Percentiles rank a stretch among this genome's conserved stretches.
These are phyloP conservation scores for Colletotrichum sansevieriae DNA, from an alignment of 2,329 filamentous ascomycete species.

Conservation along the genomic window DNA sequence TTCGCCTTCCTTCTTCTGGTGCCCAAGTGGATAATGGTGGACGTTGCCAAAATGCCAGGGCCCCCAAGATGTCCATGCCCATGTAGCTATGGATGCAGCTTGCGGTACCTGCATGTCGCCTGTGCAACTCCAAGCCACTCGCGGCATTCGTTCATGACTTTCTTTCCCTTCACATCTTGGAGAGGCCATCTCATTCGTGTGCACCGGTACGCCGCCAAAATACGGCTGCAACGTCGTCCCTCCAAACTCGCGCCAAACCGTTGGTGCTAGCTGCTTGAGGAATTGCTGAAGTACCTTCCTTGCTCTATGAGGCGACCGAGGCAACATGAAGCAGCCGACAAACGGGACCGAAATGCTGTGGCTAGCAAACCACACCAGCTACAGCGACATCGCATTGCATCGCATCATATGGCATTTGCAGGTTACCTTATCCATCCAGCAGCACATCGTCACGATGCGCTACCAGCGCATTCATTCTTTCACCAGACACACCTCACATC, in stretches of 20 bases:
- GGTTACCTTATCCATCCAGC: neutral
- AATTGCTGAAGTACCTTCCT: neutral
- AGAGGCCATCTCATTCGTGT: constrained; percentile 5
- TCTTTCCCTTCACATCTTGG: constrained; percentile 1
- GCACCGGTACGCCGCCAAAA: constrained; percentile 28
- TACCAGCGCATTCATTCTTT: neutral
- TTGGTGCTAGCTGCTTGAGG: constrained; percentile 36
- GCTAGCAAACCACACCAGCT: constrained; percentile 9
- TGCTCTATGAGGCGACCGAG: constrained; percentile 8
- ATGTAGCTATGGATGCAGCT: constrained; percentile 13
- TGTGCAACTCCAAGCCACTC: constrained; percentile 36
- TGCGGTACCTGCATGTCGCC: constrained; percentile 38
- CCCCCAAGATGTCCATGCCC: constrained; percentile 2
- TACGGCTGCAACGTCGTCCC: constrained; percentile 15
- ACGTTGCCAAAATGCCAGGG: neutral
- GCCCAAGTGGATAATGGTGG: neutral
- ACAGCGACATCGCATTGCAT: constrained; percentile 7
- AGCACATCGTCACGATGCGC: neutral
- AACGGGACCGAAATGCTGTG: constrained; percentile 1
- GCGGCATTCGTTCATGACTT: constrained; percentile 22
- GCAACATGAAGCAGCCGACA: constrained; percentile 26
- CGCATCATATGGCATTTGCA: neutral
- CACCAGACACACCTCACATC: neutral
- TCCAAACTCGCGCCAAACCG: constrained; percentile 32
- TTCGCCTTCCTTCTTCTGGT: neutral